Evolutionary conservation across 768 basidiomycete genomes (phyloP).

Genomic region (Tylopilus subfusipes): DNA sequence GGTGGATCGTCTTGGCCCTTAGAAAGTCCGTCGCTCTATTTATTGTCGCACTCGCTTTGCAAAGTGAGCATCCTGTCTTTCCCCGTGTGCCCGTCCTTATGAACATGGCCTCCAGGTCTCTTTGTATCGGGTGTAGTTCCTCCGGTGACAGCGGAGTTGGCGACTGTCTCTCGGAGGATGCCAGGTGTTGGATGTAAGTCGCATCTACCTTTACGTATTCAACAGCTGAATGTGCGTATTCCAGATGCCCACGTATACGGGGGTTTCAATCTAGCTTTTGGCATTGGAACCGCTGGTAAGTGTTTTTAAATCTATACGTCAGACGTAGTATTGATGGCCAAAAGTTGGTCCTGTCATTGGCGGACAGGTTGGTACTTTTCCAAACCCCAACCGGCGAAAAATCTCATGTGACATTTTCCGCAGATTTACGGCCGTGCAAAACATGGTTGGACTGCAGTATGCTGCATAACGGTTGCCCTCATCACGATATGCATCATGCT

Average conservation of each 20-base stretch:
- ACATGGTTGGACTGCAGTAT: conserved; percentile 61
- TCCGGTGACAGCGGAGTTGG: conserved; percentile 65
- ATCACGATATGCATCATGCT: conserved; percentile 39
- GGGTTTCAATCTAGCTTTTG: conserved; percentile 70
- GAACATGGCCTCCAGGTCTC: conserved; percentile 42
- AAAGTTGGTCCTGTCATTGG: conserved; percentile 69
- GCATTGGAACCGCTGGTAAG: conserved; percentile 59
- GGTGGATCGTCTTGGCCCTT: conserved; percentile 58
- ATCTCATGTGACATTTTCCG: conserved; percentile 1
- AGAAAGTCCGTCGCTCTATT: conserved; percentile 46
- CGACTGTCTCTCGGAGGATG: conserved; percentile 51
- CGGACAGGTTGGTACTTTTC: conserved; percentile 49
- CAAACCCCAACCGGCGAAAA: neutral
- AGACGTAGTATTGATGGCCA: conserved; percentile 1
- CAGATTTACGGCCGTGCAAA: conserved; percentile 58
- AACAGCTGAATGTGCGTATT: neutral
- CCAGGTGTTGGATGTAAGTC: conserved; percentile 67
- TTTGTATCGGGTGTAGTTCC: conserved; percentile 58
- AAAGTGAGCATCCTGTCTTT: conserved; percentile 42
- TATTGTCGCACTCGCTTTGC: conserved; percentile 40
- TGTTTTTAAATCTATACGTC: conserved; percentile 1
- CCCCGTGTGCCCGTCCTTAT: neutral
- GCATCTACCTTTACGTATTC: neutral
- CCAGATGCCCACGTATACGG: conserved; percentile 73
- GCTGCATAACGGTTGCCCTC: conserved; percentile 44